Base-by-base conservation (phyloP, 1,284 basidiomycete species). In the Vanrija sp. region DNA sequence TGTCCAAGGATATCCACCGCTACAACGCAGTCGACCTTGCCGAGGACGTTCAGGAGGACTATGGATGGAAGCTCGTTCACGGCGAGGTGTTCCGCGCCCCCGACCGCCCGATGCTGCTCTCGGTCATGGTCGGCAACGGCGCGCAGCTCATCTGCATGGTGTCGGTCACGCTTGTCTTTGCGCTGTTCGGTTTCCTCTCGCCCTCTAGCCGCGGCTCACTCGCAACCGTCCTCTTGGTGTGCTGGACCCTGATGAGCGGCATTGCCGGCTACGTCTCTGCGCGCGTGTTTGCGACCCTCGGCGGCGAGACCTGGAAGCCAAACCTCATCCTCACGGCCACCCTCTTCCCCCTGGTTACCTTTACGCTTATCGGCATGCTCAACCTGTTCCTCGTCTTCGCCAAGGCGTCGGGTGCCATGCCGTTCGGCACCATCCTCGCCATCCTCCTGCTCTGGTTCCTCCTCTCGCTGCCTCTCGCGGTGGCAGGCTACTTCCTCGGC, bases 11-110 rank as follows among this genome's bases (percentile, higher is more conserved):
- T 79, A 95, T 98, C 60, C 86, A 85, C 51, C 85, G 93, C n/a
- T 98, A 98, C 78, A 96, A 98, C 69, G 89, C 91, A 8, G 89
- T 95, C 63, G 94, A 97, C 74, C 79, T 95, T 34, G 89, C 86
- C 64, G 94, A 98, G 74, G 93, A 97, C 66, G 89, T 97, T 0
- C 93, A 96, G 78, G 93, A 97, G 77, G 95, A 98, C 68, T 97
- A 89, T 82, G 95, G 95, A 5, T 98, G 95, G 95, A 98, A 98
- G 53, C 63, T 75, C 38, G 73, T 98, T 10, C 93, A 97, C 66
- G 93, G 91, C 28, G 95, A 98, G 76, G 91, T 98, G 15, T 98
- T 97, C 82, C 85, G 95, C 28, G 80, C 88, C 5, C 95, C 95
- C 0, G 76, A 79, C 46, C 83, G 87, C 55, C 84, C 90, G 0